phyloP scores from a whole-genome alignment of 129 eudicot species.

The Flaveria bidentis region DNA sequence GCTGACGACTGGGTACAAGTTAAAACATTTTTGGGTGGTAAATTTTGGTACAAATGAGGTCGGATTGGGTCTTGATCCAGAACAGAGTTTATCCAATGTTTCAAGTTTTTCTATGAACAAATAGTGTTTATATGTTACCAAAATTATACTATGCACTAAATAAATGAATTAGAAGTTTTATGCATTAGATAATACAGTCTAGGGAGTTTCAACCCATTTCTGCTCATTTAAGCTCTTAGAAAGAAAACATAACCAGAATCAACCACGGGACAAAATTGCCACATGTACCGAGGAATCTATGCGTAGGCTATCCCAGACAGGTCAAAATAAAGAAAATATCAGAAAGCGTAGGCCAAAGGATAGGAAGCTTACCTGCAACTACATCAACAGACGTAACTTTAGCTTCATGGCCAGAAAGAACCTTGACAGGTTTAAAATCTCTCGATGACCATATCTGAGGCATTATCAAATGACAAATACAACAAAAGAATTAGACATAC shows the following conservation, averaged over 20 bases:
- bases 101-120: neutral
- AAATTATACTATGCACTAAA: neutral
- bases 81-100: neutral
- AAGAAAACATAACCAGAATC: neutral
- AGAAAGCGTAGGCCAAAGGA: neutral
- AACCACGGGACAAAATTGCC: neutral
- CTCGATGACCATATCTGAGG: constrained; percentile 89
- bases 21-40: neutral
- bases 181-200: too few species aligned
- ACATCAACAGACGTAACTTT: constrained; percentile 82
- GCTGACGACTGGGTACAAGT: neutral
- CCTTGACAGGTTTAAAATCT: constrained; percentile 90
- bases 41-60: neutral
- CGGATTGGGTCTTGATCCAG: neutral
- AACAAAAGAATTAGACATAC: neutral
- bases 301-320: neutral
- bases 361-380: constrained; percentile 55
- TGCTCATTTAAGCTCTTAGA: neutral
- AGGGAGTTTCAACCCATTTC: neutral
- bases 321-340: neutral
- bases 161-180: too few species aligned
- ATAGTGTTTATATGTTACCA: neutral
- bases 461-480: constrained; percentile 11
- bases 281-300: neutral
- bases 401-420: constrained; percentile 87